These are phyloP conservation scores for Salvia miltiorrhiza DNA, from an alignment of 257 asterid genomes.

Conservation along the genomic window DNA sequence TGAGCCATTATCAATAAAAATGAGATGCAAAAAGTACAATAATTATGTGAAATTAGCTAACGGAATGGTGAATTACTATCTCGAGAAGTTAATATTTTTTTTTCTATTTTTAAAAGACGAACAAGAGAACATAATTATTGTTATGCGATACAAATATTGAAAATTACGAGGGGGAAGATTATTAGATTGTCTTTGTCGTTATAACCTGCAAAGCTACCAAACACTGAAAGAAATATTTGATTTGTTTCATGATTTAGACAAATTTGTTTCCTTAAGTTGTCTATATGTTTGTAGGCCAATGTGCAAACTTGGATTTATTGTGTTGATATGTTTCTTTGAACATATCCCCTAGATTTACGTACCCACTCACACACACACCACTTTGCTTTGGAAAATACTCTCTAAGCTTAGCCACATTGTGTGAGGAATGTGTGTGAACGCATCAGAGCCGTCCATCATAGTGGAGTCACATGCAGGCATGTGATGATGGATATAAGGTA, in stretches of 20 bases:
- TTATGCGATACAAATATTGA: too few relatives aligned
- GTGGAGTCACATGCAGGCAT: slow-evolving; percentile 68
- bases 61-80: too few relatives aligned
- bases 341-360: slow-evolving; percentile 5
- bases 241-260: slow-evolving; percentile 22
- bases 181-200: slow-evolving; percentile 10
- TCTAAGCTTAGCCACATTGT: background rate
- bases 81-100: too few relatives aligned
- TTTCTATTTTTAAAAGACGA: too few relatives aligned
- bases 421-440: slow-evolving; percentile 24
- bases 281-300: slow-evolving; percentile 37
- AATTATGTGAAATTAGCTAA: too few relatives aligned
- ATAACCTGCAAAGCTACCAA: slow-evolving; percentile 22
- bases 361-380: background rate
- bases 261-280: slow-evolving; percentile 21
- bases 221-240: slow-evolving; percentile 13
- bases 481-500: slow-evolving; percentile 34
- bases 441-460: slow-evolving; percentile 33
- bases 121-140: too few relatives aligned
- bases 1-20: too few relatives aligned
- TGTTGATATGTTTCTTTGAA: slow-evolving; percentile 16
- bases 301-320: slow-evolving; percentile 21
- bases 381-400: background rate
- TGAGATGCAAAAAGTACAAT: too few relatives aligned
- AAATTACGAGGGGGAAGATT: slow-evolving; percentile 17